These are phyloP conservation scores for Ailanthus altissimus DNA, from an alignment of 345 rosid genomes.

Conservation along the genomic window DNA sequence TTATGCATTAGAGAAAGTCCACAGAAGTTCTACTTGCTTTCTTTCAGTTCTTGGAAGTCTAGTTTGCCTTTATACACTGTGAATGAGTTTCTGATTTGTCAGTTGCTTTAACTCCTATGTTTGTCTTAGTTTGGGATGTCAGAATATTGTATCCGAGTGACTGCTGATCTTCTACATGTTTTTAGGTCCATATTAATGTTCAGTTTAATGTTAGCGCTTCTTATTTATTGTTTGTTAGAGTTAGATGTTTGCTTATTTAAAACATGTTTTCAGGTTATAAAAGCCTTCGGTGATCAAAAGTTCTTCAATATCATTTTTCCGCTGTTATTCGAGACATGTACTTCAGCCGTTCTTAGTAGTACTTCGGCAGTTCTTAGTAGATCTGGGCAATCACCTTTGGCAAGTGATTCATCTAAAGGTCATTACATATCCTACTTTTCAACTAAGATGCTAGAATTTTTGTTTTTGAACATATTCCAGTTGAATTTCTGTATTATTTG, in stretches of 20 bases:
- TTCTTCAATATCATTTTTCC: slow-evolving; percentile 77
- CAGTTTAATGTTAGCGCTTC: background rate
- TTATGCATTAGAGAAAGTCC: background rate
- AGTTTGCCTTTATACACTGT: background rate
- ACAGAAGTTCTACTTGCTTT: background rate
- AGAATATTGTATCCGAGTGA: background rate
- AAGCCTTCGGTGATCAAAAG: slow-evolving; percentile 74
- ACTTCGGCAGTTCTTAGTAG: slow-evolving; percentile 43
- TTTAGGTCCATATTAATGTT: background rate
- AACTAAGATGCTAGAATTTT: slow-evolving; percentile 4
- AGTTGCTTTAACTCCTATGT: background rate
- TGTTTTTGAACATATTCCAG: background rate
- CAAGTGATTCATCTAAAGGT: slow-evolving; percentile 68
- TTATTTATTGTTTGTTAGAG: background rate
- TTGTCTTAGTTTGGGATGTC: background rate
- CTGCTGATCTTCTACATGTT: slow-evolving; percentile 1
- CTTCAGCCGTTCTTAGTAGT: too few relatives aligned
- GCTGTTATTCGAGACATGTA: slow-evolving; percentile 62
- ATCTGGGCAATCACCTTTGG: slow-evolving; percentile 39
- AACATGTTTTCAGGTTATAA: slow-evolving; percentile 55
- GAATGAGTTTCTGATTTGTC: background rate
- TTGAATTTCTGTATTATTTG: background rate
- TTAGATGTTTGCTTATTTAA: slow-evolving; percentile 4
- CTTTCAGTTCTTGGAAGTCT: background rate
- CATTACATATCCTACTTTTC: slow-evolving; percentile 19